Base-by-base conservation (phyloP, 805 yeast genomes). In the Clavispora phyllophila region DNA sequence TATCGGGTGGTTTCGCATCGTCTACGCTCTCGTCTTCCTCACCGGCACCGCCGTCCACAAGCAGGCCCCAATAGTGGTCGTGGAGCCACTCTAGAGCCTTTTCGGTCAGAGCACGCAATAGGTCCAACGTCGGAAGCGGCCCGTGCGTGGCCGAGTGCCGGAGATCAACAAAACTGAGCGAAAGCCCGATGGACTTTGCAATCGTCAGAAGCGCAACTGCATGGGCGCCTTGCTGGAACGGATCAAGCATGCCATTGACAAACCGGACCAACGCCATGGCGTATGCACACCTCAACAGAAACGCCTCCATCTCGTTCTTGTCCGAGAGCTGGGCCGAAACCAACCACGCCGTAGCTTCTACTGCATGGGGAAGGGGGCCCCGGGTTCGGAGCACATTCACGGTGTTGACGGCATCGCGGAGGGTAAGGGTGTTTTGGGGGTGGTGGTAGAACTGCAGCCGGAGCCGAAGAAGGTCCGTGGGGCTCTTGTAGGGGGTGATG, bases 121-220 rank as follows among this genome's bases (percentile, higher is more conserved):
- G 71, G 32, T 75, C 79, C 33, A 87, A 53, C 25, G 84, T 72
- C 1, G 97, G 96, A 20, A 93, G 62, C 14, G 70, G 67, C 54
- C 91, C 98, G 61, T 93, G 99, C 0, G 99, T 91, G 4, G 95
- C 90, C 54, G 79, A 76, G 61, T 93, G 98, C 43, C 99, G 72
- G 24, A 88, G 58, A 56, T 93, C 99, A 0, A 93, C 99, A 61
- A 93, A 88, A 55, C 76, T 76, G 25, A 82, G 71, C 0, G 98
- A 96, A 19, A 93, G 66, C 1, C 78, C 75, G 18, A 87, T 62
- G 35, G 75, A 73, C 41, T 68, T 74, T 0, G 98, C 98, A 19
- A 93, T 63, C 5, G 73, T 72, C 48, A 84, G 84, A 52, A 93
- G 65, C 5, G 97, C 90, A 13, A 84, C 76, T 0, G 96, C 96